Evolutionary conservation across 2,329 filamentous ascomycete species (phyloP).

Genomic region (Monilinia aucupariae): DNA sequence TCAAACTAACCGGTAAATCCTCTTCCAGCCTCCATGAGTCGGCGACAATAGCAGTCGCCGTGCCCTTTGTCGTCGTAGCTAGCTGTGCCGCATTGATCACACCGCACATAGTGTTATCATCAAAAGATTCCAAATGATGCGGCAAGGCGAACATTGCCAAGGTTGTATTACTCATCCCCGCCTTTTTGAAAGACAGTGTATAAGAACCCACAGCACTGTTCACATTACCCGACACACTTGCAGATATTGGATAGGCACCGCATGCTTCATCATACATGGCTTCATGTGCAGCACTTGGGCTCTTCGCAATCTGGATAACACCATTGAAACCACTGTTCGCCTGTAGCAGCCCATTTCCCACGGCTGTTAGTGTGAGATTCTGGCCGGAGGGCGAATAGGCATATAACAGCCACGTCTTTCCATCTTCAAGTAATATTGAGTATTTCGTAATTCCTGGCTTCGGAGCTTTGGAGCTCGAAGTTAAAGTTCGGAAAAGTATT

Average conservation of each 20-base stretch:
- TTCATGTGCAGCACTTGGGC: slow-evolving; percentile 48
- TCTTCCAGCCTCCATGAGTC: slow-evolving; percentile 77
- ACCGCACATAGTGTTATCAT: slow-evolving; percentile 35
- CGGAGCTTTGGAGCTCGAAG: slow-evolving; percentile 48
- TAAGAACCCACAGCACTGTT: slow-evolving; percentile 62
- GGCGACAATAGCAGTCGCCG: slow-evolving; percentile 65
- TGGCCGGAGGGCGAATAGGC: slow-evolving; percentile 55
- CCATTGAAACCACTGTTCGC: slow-evolving; percentile 67
- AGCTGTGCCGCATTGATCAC: slow-evolving; percentile 38
- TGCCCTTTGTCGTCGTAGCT: slow-evolving; percentile 79
- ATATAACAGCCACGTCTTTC: slow-evolving; percentile 75
- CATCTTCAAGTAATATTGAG: slow-evolving; percentile 65
- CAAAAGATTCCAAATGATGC: slow-evolving; percentile 76
- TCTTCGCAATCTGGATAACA: slow-evolving; percentile 74
- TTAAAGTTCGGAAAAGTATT: slow-evolving; percentile 67
- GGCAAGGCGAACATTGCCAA: slow-evolving; percentile 84
- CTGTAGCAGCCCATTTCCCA: slow-evolving; percentile 59
- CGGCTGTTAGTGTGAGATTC: slow-evolving; percentile 61
- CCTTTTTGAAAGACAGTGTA: slow-evolving; percentile 65
- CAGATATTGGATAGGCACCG: slow-evolving; percentile 66
- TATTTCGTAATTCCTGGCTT: slow-evolving; percentile 70
- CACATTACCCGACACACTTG: slow-evolving; percentile 58
- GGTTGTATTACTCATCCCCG: slow-evolving; percentile 52
- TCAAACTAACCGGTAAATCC: slow-evolving; percentile 64
- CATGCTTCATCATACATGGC: slow-evolving; percentile 67